A percentile compares a stretch with the other conserved stretches of the same genome.
Evolutionary conservation across 2,329 filamentous ascomycete species (phyloP).

Genomic region (Clonostachys rhizophaga): DNA sequence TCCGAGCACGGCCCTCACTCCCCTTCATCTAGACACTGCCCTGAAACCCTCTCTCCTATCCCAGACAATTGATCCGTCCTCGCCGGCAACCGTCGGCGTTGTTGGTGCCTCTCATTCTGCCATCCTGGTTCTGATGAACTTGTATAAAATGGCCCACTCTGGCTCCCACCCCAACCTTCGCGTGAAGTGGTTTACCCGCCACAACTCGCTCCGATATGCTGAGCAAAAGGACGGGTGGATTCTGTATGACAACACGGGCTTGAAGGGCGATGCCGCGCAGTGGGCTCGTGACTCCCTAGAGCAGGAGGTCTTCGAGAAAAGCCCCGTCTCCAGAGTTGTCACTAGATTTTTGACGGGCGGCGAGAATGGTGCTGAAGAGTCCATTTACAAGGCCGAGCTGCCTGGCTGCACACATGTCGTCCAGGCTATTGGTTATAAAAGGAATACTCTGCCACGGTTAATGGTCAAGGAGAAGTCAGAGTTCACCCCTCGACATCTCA

Average conservation of each 20-base stretch:
- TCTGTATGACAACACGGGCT: slow-evolving; percentile 58
- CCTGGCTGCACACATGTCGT: slow-evolving; percentile 45
- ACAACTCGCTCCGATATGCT: slow-evolving; percentile 51
- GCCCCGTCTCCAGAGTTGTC: slow-evolving; percentile 39
- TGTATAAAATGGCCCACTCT: slow-evolving; percentile 44
- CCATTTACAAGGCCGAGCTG: slow-evolving; percentile 39
- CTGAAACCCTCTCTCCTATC: slow-evolving; percentile 46
- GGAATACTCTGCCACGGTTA: slow-evolving; percentile 42
- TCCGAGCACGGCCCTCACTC: slow-evolving; percentile 7
- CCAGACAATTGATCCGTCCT: slow-evolving; percentile 14
- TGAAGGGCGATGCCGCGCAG: slow-evolving; percentile 56
- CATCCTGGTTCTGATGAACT: slow-evolving; percentile 57
- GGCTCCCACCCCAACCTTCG: slow-evolving; percentile 43
- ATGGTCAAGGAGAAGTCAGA: slow-evolving; percentile 18
- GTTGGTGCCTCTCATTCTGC: slow-evolving; percentile 61
- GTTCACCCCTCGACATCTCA: slow-evolving; percentile 19
- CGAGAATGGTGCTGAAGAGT: slow-evolving; percentile 22
- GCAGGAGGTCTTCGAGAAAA: slow-evolving; percentile 36
- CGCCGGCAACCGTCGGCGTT: slow-evolving; percentile 42
- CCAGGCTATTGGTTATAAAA: slow-evolving; percentile 55
- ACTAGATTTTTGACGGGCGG: slow-evolving; percentile 37
- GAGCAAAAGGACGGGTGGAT: slow-evolving; percentile 61
- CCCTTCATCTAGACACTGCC: slow-evolving; percentile 45
- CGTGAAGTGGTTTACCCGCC: slow-evolving; percentile 60
- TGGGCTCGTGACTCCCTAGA: slow-evolving; percentile 58